Percentiles rank a stretch among this genome's conserved stretches.
Conservation (phyloP, 495 filamentous ascomycete species). For the Penicillium paradoxum region DNA sequence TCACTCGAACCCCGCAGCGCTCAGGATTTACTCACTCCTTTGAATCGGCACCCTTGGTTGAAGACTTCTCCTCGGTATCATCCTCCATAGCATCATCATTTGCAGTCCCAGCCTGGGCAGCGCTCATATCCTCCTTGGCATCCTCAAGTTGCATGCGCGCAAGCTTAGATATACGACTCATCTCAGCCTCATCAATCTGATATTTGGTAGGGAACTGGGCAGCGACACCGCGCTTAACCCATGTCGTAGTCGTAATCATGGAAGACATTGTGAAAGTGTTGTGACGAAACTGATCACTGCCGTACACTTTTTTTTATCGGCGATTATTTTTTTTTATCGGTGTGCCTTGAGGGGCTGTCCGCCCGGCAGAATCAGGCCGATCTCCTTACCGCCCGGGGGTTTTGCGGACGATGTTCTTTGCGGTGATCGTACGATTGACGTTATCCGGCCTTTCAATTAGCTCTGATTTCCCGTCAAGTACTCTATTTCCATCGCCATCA, state of each 20-base stretch:
- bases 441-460: not conserved
- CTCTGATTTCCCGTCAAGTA: not conserved
- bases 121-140: conserved; percentile 77
- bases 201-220: conserved; percentile 88
- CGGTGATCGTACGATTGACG: conserved; percentile 6
- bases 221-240: conserved; percentile 92
- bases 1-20: not conserved
- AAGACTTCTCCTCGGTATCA: conserved; percentile 20
- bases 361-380: conserved; percentile 32
- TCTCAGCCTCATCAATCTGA: conserved; percentile 88
- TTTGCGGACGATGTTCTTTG: conserved; percentile 11
- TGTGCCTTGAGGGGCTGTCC: conserved; percentile 23
- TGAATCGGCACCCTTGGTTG: conserved; percentile 14
- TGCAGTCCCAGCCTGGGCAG: conserved; percentile 47
- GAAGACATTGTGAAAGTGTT: conserved; percentile 47
- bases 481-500: conserved; percentile 27
- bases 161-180: conserved; percentile 80
- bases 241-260: conserved; percentile 92
- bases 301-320: conserved; percentile 21
- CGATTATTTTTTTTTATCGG: conserved; percentile 35
- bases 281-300: conserved; percentile 11
- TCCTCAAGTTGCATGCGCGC: conserved; percentile 91
- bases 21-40: conserved; percentile 19
- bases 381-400: conserved; percentile 28
- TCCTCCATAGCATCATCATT: conserved; percentile 28